Evolutionary conservation across 257 asterid species (phyloP).

Genomic region (Thymus mandschuricus): DNA sequence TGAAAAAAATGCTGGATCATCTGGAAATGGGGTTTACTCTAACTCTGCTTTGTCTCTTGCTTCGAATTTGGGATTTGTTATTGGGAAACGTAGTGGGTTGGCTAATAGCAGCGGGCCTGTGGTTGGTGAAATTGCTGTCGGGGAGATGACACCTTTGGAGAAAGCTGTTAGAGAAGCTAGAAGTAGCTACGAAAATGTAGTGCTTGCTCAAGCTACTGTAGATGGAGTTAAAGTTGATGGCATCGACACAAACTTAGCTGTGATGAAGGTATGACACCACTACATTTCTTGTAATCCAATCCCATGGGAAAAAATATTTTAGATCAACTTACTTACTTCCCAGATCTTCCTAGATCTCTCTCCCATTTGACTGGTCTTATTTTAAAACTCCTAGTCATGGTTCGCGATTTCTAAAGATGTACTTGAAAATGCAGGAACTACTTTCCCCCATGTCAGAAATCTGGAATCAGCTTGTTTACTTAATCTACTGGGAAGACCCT

Average conservation of each 20-base stretch:
- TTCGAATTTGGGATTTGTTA: conserved; percentile 66
- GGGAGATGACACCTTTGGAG: conserved; percentile 75
- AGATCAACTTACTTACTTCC: background rate
- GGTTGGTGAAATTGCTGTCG: conserved; percentile 87
- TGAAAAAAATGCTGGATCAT: conserved; percentile 42
- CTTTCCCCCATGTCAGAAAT: conserved; percentile 71
- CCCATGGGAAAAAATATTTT: background rate
- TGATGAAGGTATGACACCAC: conserved; percentile 70
- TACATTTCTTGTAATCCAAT: conserved; percentile 1
- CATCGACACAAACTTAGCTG: conserved; percentile 86
- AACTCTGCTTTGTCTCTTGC: conserved; percentile 73
- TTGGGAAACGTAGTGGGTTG: conserved; percentile 56
- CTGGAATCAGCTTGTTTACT: conserved; percentile 63
- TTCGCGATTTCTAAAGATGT: conserved; percentile 23
- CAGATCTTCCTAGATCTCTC: background rate
- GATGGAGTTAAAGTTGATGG: conserved; percentile 96
- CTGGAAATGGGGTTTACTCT: conserved; percentile 58
- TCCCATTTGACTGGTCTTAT: conserved; percentile 11
- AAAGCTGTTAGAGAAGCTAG: conserved; percentile 85
- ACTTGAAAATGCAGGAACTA: conserved; percentile 71
- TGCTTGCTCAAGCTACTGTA: conserved; percentile 81
- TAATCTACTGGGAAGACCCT: conserved; percentile 83
- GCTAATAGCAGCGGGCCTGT: conserved; percentile 53
- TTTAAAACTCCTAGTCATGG: conserved; percentile 19
- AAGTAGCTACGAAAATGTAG: conserved; percentile 72